Evolutionary conservation across 2,329 filamentous ascomycete genomes (phyloP).

Genomic region (Ophiostoma ulmi): DNA sequence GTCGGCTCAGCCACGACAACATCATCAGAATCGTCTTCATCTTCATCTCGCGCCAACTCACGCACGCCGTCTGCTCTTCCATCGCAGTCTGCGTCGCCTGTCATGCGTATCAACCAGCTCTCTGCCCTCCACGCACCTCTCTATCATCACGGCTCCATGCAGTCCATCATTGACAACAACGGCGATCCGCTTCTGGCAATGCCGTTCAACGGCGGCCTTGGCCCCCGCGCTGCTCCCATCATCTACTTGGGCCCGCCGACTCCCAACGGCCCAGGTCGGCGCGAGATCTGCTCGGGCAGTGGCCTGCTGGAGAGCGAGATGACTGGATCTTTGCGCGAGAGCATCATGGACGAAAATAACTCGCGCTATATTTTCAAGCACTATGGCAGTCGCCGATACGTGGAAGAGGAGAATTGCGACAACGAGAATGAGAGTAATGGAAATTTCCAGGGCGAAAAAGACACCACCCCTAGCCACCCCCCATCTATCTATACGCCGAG

Average conservation of each 20-base stretch:
- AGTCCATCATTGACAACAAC: slow-evolving; percentile 5
- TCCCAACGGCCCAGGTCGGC: neutral
- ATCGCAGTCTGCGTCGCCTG: neutral
- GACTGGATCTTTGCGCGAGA: slow-evolving; percentile 13
- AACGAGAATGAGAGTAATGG: neutral
- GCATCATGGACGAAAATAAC: slow-evolving; percentile 23
- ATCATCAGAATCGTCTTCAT: neutral
- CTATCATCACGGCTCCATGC: slow-evolving; percentile 15
- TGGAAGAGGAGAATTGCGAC: neutral
- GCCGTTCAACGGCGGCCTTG: slow-evolving; percentile 24
- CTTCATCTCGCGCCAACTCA: neutral
- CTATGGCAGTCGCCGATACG: slow-evolving; percentile 19
- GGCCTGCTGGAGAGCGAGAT: slow-evolving; percentile 20
- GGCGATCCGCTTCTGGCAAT: slow-evolving; percentile 16
- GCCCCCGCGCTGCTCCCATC: slow-evolving; percentile 18
- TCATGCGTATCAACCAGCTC: slow-evolving; percentile 18
- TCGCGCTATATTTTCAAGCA: slow-evolving; percentile 20
- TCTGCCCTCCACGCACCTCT: slow-evolving; percentile 12
- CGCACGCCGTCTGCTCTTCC: neutral
- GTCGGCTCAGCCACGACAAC: neutral
- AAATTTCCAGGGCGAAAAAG: neutral
- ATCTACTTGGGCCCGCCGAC: slow-evolving; percentile 10
- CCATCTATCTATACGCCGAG: neutral
- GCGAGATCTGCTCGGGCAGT: neutral
- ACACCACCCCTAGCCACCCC: neutral